Base-by-base conservation (phyloP, 2,329 filamentous ascomycete species). In the Colletotrichum sp. region DNA sequence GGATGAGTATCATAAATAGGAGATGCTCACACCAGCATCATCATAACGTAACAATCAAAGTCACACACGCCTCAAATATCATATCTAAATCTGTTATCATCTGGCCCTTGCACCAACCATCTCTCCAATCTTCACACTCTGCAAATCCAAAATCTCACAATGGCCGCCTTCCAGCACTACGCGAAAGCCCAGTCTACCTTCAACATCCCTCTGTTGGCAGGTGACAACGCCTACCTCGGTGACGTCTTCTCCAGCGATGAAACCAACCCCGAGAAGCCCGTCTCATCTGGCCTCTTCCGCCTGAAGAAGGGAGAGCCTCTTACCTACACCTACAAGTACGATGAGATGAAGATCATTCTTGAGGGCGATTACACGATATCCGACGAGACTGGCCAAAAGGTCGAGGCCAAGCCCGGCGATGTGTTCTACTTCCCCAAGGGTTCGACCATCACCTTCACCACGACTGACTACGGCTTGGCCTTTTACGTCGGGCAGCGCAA, bases 331-430 rank as follows among this genome's bases (percentile, higher is more conserved):
- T 94, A 94, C 84, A 91, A 88, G 55, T 94, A 94, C 84, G 90
- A 94, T 80, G 93, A 94, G 86, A 93, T 93, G 90, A 94, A 94
- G 87, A 93, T 94, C 81, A 92, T 95, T 78, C 84, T 94, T 12
- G 92, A 94, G 79, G 93, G 93, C 16, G 88, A 90, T 78, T 93
- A 92, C 80, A 89, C 91, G 77, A 93, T 94, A 80, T 87, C 86
- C 34, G 93, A 94, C 78, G 90, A 90, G 82, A 90, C 90, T 3
- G 93, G 92, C 49, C 85, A 88, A 78, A 89, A 88, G 78, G 91
- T 92, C 29, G 88, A 89, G 68, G 93, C 91, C 11, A 87, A 85
- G 36, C 87, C 89, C 9, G 93, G 93, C 0, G 93, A 94, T 82
- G 91, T 93, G 64, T 93, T 95, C 79, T 92, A 91, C 82, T 94